phyloP scores from a whole-genome alignment of 441 rosid genomes.

The Melastoma candidum region DNA sequence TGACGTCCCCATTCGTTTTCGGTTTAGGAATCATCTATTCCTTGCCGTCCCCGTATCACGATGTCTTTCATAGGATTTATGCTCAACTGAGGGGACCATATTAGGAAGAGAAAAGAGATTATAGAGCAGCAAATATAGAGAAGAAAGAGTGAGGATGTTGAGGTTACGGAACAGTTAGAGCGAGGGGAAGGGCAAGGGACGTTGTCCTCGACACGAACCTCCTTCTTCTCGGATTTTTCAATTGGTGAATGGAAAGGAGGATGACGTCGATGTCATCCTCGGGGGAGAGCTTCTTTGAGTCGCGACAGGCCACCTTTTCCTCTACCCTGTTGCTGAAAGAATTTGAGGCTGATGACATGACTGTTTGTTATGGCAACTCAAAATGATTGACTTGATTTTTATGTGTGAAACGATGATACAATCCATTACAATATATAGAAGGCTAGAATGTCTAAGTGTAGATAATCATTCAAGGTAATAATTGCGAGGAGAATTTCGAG shows the following conservation, averaged over 20 bases:
- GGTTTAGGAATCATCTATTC: too few species aligned
- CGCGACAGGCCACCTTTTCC: slow-evolving; percentile 79
- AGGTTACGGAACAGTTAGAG: slow-evolving; percentile 72
- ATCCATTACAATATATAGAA: too few species aligned
- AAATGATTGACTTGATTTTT: too few species aligned
- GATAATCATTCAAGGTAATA: too few species aligned
- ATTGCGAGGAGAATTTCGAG: too few species aligned
- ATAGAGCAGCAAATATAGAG: not conserved
- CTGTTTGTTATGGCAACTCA: too few species aligned
- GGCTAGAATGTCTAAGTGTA: too few species aligned
- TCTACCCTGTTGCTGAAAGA: slow-evolving; percentile 37
- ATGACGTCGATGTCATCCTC: slow-evolving; percentile 96
- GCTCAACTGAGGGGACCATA: slow-evolving; percentile 31
- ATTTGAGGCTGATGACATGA: too few species aligned
- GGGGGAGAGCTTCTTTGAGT: slow-evolving; percentile 71
- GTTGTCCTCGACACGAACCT: slow-evolving; percentile 80
- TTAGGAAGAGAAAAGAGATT: slow-evolving; percentile 2
- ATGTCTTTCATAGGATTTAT: slow-evolving; percentile 82
- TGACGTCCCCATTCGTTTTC: too few species aligned
- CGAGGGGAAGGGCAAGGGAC: slow-evolving; percentile 84
- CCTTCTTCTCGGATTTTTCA: slow-evolving; percentile 95
- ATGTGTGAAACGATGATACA: too few species aligned
- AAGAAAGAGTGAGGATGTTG: slow-evolving; percentile 1
- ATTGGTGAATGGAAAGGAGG: slow-evolving; percentile 49
- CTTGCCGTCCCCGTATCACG: too few species aligned